Base-by-base conservation (phyloP, 805 yeast genomes). In the Yamadazyma scolyti region DNA sequence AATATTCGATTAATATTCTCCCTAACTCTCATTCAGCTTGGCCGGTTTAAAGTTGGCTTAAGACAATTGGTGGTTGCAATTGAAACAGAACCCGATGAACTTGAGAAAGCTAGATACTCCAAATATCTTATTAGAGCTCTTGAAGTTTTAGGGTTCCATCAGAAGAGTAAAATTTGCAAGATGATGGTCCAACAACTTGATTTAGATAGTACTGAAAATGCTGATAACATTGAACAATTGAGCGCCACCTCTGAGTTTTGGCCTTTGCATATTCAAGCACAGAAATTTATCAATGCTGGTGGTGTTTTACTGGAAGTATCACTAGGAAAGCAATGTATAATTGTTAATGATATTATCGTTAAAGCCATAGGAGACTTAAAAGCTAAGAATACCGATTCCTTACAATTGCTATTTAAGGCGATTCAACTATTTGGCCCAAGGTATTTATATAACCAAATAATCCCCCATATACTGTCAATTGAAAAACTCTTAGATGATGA, bases 31-130 rank as follows among this genome's bases (percentile, higher is more conserved):
- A 45, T 52, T 27, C 30, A 38, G 6, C 25, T 55, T 9, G 61
- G 63, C 2, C 31, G 61, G 12, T 21, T 37, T 11, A 43, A 39
- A 11, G 46, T 48, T 6, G 58, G 48, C 1, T 32, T 54, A 9
- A 31, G 63, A 15, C 52, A 53, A 28, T 28, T 52, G 10, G 47
- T 59, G 1, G 16, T 56, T 7, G 43, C 52, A 3, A 46, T 54
- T 9, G 63, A 56, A 27, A 25, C 39, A 15, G 54, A 50, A 27
- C 18, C 30, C 15, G 40, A 36, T 23, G 25, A 30, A 5, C 19
- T 26, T 11, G 43, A 42, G 12, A 36, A 48, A 25, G 46, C 43
- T 16, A 26, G 41, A 18, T 25, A 28, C 8, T 21, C 38, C 3
- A 23, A 24, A 7, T 40, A 45, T 14, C 33, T 54, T 23, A 35